These are phyloP conservation scores for Salix dunnii DNA, from an alignment of 345 rosid species.

Conservation along the genomic window DNA sequence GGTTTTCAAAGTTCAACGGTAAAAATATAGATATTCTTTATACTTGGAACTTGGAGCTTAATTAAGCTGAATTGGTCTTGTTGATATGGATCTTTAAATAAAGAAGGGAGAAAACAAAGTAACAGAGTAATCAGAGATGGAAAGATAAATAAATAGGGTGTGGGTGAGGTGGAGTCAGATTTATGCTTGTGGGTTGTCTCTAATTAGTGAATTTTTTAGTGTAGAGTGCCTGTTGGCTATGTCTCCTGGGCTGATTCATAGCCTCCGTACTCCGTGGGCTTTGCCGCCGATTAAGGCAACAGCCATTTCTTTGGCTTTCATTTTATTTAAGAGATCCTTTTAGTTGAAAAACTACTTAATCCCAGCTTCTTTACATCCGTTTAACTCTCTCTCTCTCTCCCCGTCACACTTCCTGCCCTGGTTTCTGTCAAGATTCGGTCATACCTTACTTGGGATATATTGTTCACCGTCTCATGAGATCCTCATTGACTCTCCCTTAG, in stretches of 20 bases:
- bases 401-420: conserved; percentile 37
- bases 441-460: conserved; percentile 31
- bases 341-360: conserved; percentile 28
- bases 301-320: conserved; percentile 45
- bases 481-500: conserved; percentile 42
- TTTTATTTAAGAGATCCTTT: conserved; percentile 49
- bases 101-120: conserved; percentile 20
- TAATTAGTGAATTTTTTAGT: conserved; percentile 46
- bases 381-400: conserved; percentile 13
- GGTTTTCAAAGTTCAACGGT: conserved; percentile 63
- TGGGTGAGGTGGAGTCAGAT: conserved; percentile 45
- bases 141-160: conserved; percentile 23
- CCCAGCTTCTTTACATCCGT: conserved; percentile 20
- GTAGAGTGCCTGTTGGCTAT: conserved; percentile 42
- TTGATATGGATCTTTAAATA: conserved; percentile 30
- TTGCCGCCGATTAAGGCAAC: conserved; percentile 57
- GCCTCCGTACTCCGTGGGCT: conserved; percentile 60
- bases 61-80: conserved; percentile 22
- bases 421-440: conserved; percentile 59
- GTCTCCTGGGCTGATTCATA: conserved; percentile 51
- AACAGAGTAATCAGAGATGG: conserved; percentile 29
- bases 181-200: conserved; percentile 44
- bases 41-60: conserved; percentile 56
- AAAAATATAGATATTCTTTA: conserved; percentile 20
- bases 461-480: conserved; percentile 35